These are phyloP conservation scores for Acanthamoeba pearcei DNA, from an alignment of 208 protist genomes.

Conservation along the genomic window DNA sequence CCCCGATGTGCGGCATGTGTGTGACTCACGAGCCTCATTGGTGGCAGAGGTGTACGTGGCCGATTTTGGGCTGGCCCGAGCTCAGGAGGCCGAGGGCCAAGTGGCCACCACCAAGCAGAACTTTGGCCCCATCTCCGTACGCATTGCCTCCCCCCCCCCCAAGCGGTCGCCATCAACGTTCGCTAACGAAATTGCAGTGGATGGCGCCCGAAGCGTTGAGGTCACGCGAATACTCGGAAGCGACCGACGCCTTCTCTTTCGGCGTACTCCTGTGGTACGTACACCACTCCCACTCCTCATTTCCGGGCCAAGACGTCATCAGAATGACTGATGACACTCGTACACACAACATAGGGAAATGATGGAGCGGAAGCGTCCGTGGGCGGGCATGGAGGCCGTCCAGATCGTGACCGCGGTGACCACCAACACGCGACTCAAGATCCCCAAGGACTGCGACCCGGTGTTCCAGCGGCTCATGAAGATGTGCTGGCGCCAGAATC, in stretches of 20 bases:
- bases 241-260: constrained; percentile 65
- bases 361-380: constrained; percentile 46
- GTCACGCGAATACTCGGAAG: constrained; percentile 65
- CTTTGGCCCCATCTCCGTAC: constrained; percentile 64
- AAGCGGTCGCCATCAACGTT: too few relatives aligned
- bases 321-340: background rate
- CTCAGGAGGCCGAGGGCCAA: background rate
- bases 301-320: background rate
- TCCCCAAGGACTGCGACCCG: constrained; percentile 68
- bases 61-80: constrained; percentile 69
- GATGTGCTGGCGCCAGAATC: constrained; percentile 68
- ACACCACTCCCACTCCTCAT: background rate
- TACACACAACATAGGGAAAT: constrained; percentile 16
- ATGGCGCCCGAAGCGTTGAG: constrained; percentile 73
- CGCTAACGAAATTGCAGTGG: constrained; percentile 18
- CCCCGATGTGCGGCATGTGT: background rate
- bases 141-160: background rate
- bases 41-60: constrained; percentile 65
- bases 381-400: constrained; percentile 48
- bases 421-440: constrained; percentile 55
- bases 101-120: constrained; percentile 63
- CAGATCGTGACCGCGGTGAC: constrained; percentile 59
- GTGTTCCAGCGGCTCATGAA: constrained; percentile 61
- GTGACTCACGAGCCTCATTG: background rate
- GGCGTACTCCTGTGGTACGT: constrained; percentile 63